These are phyloP conservation scores for Metarhizium humberi DNA, from an alignment of 2,329 filamentous ascomycete species.

Conservation along the genomic window DNA sequence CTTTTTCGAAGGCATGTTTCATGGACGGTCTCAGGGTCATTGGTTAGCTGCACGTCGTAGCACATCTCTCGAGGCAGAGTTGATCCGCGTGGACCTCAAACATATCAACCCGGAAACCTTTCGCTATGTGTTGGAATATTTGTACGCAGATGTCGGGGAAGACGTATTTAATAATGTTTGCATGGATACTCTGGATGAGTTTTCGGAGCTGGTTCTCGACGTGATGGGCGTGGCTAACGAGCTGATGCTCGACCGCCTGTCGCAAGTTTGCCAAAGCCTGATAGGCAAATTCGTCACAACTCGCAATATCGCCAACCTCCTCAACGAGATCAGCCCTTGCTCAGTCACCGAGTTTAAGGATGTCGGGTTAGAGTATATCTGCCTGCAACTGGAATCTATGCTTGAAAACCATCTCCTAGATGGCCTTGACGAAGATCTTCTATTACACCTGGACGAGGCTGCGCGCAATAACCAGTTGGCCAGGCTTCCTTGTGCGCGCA, in stretches of 20 bases:
- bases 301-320: slow-evolving; percentile 74
- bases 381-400: slow-evolving; percentile 82
- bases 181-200: slow-evolving; percentile 65
- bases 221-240: slow-evolving; percentile 88
- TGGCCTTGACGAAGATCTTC: slow-evolving; percentile 74
- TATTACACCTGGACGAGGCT: slow-evolving; percentile 68
- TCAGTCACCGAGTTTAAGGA: slow-evolving; percentile 80
- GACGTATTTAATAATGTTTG: slow-evolving; percentile 75
- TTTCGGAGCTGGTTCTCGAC: slow-evolving; percentile 82
- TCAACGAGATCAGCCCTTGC: slow-evolving; percentile 81
- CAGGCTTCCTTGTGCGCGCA: slow-evolving; percentile 67
- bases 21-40: slow-evolving; percentile 73
- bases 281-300: slow-evolving; percentile 78
- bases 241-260: slow-evolving; percentile 85
- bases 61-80: slow-evolving; percentile 22
- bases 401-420: slow-evolving; percentile 84
- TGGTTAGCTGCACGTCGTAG: slow-evolving; percentile 71
- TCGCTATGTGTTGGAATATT: slow-evolving; percentile 64
- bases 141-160: slow-evolving; percentile 76
- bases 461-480: slow-evolving; percentile 77
- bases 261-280: slow-evolving; percentile 78
- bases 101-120: slow-evolving; percentile 71
- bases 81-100: slow-evolving; percentile 67
- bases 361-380: slow-evolving; percentile 81
- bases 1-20: slow-evolving; percentile 85